Percentiles rank a stretch among this genome's conserved stretches.
Evolutionary conservation across 768 basidiomycete species (phyloP).

Genomic region (Russula compacta): DNA sequence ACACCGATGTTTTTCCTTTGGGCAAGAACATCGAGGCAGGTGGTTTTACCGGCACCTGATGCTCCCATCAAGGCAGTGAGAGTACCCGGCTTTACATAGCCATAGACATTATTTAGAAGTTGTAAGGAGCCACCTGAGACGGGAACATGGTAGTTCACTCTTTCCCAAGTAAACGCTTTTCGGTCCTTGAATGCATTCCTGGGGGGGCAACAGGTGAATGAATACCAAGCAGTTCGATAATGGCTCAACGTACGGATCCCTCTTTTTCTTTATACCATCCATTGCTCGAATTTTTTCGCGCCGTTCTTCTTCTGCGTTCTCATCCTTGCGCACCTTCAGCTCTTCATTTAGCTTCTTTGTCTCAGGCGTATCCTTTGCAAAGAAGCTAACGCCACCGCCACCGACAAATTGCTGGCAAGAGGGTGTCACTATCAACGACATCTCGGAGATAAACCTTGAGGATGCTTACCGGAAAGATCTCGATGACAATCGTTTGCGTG

Average conservation of each 20-base stretch:
- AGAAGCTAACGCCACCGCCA: slow-evolving; percentile 51
- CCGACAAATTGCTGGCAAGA: slow-evolving; percentile 40
- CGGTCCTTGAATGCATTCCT: slow-evolving; percentile 22
- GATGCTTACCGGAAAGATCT: slow-evolving; percentile 46
- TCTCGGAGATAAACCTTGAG: slow-evolving; percentile 19
- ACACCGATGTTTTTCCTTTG: slow-evolving; percentile 70
- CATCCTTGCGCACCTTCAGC: slow-evolving; percentile 42
- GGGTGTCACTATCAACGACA: slow-evolving; percentile 15
- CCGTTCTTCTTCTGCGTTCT: slow-evolving; percentile 25
- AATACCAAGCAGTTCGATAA: neutral
- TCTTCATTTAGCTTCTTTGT: slow-evolving; percentile 44
- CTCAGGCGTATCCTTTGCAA: slow-evolving; percentile 49
- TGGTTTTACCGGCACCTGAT: slow-evolving; percentile 74
- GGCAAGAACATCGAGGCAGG: slow-evolving; percentile 66
- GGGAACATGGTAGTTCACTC: slow-evolving; percentile 69
- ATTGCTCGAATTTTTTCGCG: slow-evolving; percentile 20
- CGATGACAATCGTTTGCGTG: slow-evolving; percentile 57
- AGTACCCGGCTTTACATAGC: slow-evolving; percentile 79
- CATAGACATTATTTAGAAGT: slow-evolving; percentile 67
- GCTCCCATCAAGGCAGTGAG: slow-evolving; percentile 77
- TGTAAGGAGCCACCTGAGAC: slow-evolving; percentile 50
- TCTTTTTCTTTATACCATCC: slow-evolving; percentile 26
- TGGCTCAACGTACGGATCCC: slow-evolving; percentile 46
- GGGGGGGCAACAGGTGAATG: neutral
- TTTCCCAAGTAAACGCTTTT: slow-evolving; percentile 77